Base-by-base conservation (phyloP, 805 yeast species). In the Candida tammaniensis region DNA sequence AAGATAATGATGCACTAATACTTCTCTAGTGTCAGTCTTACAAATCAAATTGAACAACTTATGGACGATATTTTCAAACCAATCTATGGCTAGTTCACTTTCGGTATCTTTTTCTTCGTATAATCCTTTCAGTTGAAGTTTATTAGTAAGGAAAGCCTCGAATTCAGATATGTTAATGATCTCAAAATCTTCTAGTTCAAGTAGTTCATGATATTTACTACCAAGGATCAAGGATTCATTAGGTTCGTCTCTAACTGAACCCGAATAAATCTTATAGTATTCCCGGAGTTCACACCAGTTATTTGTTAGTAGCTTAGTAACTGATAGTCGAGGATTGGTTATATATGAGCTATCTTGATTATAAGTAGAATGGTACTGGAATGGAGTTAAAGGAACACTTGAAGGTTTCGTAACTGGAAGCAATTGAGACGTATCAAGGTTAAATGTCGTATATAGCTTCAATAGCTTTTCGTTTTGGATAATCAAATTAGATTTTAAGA, bases 241-340 rank as follows among this genome's bases (percentile, higher is more conserved):
- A 15, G 55, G 54, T 20, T 46, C 35, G 26, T 39, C 26, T 6
- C 20, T 5, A 12, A 45, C 56, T 5, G 69, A 58, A 14, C 68
- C 67, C 0, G 80, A 59, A 44, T 73, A 82, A 0, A 77, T 49
- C 16, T 68, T 65, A 49, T 76, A 83, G 39, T 71, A 66, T 13
- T 61, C 66, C 25, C 77, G 59, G 29, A 83, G 56, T 53, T 84
- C 91, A 61, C 93, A 84, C 85, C 87, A 83, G 11, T 68, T 55
- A 20, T 72, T 64, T 0, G 82, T 74, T 8, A 80, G 55, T 7
- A 84, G 51, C 35, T 68, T 72, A 0, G 89, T 80, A 4, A 82
- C 87, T 1, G 79, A 72, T 11, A 79, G 51, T 25, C 83, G 49
- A 12, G 68, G 68, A 11, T 33, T 30, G 1, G 23, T 17, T 0